Conservation (phyloP, 164 flowering plant species). For the Nelumbo lutea region DNA sequence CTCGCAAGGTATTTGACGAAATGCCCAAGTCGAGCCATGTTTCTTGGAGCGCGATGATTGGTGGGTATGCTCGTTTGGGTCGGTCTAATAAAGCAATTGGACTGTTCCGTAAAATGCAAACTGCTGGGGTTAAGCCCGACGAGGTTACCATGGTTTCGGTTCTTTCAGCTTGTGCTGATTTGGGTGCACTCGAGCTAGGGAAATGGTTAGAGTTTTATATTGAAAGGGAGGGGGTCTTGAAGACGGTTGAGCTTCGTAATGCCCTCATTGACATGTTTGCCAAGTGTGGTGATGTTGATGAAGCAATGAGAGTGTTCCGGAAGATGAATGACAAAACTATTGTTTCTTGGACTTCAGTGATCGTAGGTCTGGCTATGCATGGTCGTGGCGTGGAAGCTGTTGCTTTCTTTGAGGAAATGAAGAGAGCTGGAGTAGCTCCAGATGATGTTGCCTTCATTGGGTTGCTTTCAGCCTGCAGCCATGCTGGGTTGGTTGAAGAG, state of each 20-base stretch:
- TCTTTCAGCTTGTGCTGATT: slow-evolving; percentile 45
- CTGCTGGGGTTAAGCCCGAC: slow-evolving; percentile 33
- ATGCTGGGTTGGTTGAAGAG: slow-evolving; percentile 40
- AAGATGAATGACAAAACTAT: slow-evolving; percentile 35
- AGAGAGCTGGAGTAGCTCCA: slow-evolving; percentile 23
- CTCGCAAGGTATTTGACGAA: slow-evolving; percentile 37
- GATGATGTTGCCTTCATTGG: slow-evolving; percentile 49
- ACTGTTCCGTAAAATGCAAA: slow-evolving; percentile 47
- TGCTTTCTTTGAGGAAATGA: slow-evolving; percentile 46
- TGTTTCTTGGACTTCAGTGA: slow-evolving; percentile 56
- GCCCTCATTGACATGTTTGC: slow-evolving; percentile 57
- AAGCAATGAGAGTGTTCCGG: slow-evolving; percentile 37
- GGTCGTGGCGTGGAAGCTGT: slow-evolving; percentile 49
- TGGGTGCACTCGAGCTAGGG: slow-evolving; percentile 54
- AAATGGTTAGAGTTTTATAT: slow-evolving; percentile 41
- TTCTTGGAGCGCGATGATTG: slow-evolving; percentile 55
- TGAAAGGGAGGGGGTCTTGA: slow-evolving; percentile 29
- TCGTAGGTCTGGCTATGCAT: slow-evolving; percentile 53
- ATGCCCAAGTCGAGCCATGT: slow-evolving; percentile 35
- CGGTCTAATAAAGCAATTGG: slow-evolving; percentile 32
- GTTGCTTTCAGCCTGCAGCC: slow-evolving; percentile 52
- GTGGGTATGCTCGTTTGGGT: slow-evolving; percentile 38
- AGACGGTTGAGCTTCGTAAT: slow-evolving; percentile 34
- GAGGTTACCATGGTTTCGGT: slow-evolving; percentile 48
- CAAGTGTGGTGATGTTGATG: slow-evolving; percentile 53